These are phyloP conservation scores for Helotiales sp. DNA, from an alignment of 2,329 filamentous ascomycete species.

Conservation along the genomic window DNA sequence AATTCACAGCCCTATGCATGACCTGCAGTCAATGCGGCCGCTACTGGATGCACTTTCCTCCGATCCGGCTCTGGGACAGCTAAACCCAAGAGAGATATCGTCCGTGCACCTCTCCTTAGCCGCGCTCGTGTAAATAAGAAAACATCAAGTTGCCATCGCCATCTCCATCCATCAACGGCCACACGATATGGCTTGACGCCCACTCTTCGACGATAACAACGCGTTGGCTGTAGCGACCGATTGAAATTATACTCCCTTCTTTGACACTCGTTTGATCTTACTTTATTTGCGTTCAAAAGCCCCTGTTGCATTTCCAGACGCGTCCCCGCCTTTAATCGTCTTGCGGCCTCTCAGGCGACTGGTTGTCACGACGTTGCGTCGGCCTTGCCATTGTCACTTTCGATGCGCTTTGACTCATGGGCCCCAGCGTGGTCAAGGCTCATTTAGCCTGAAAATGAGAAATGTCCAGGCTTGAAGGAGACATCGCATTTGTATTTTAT, in stretches of 20 bases:
- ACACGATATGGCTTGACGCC: background rate
- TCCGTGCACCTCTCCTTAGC: background rate
- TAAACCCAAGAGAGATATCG: too few species aligned
- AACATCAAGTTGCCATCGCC: background rate
- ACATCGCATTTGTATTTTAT: slow-evolving; percentile 12
- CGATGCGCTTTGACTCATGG: background rate
- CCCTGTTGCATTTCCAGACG: background rate
- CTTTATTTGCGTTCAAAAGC: background rate
- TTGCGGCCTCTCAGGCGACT: background rate
- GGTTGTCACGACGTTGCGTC: background rate
- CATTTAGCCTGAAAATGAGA: slow-evolving; percentile 19
- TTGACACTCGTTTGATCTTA: background rate
- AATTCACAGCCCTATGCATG: background rate
- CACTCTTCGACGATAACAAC: background rate
- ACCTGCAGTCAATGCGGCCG: background rate
- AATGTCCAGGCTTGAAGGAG: slow-evolving; percentile 27
- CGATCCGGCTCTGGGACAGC: too few species aligned
- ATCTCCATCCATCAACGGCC: background rate
- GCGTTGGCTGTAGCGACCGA: too few species aligned
- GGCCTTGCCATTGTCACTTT: background rate
- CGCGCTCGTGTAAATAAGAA: slow-evolving; percentile 4
- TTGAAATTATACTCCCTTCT: background rate
- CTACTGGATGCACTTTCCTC: too few species aligned
- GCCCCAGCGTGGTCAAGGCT: slow-evolving; percentile 14
- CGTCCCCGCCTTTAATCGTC: background rate